Conservation (phyloP, 495 filamentous ascomycete species). For the Recurvomyces mirabilis region DNA sequence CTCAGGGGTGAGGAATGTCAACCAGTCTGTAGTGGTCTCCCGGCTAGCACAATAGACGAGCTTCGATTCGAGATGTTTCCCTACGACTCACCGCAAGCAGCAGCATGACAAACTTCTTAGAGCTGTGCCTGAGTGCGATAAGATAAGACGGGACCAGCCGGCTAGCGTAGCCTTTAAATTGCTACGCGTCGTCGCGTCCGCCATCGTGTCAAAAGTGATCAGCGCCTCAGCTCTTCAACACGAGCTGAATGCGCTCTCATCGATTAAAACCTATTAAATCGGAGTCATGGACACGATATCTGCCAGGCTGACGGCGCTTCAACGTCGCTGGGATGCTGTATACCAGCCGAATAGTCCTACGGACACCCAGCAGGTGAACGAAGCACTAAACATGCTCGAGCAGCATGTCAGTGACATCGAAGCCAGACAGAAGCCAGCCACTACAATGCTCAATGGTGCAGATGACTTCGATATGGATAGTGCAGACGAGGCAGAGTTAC, state of each 20-base stretch:
- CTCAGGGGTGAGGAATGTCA: background rate
- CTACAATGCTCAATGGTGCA: too few species aligned
- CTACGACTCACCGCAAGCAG: too few species aligned
- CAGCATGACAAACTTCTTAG: too few species aligned
- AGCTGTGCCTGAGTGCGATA: background rate
- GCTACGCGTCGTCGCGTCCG: background rate
- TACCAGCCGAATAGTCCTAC: too few species aligned
- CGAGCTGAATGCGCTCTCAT: background rate
- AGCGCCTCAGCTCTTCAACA: background rate
- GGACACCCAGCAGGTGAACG: too few species aligned
- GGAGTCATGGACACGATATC: too few species aligned
- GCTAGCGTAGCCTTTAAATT: background rate
- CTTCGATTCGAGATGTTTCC: background rate
- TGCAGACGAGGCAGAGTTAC: background rate
- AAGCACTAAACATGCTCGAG: too few species aligned
- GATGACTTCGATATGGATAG: slow-evolving; percentile 6
- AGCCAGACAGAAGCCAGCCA: too few species aligned
- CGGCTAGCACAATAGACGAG: background rate
- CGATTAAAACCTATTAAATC: background rate
- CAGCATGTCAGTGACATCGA: background rate
- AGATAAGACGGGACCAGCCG: background rate
- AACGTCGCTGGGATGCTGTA: too few species aligned
- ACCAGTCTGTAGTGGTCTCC: background rate
- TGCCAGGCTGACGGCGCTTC: too few species aligned
- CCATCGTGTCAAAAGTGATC: background rate